A percentile compares a stretch with the other conserved stretches of the same genome.
These are phyloP conservation scores for Lactuca saligna DNA, from an alignment of 129 eudicot genomes.

Conservation along the genomic window DNA sequence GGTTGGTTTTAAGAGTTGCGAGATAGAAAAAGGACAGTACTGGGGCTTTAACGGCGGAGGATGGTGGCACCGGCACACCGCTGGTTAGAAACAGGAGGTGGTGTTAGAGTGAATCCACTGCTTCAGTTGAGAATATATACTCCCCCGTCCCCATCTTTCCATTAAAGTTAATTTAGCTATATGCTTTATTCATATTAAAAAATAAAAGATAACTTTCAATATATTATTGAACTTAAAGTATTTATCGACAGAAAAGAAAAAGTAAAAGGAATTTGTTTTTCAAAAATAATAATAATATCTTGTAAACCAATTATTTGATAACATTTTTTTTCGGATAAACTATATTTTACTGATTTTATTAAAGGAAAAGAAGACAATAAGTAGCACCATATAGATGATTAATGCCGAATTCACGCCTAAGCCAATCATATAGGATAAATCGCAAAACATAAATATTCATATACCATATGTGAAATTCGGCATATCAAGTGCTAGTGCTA, in stretches of 20 bases:
- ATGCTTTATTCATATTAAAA: not conserved
- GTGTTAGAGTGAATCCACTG: conserved; percentile 9
- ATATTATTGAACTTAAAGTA: too few species aligned
- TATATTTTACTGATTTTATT: not conserved
- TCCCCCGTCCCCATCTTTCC: conserved; percentile 15
- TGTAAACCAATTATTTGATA: not conserved
- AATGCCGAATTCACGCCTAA: too few species aligned
- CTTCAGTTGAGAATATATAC: conserved; percentile 18
- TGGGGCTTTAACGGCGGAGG: conserved; percentile 23
- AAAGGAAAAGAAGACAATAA: too few species aligned
- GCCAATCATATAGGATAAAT: too few species aligned
- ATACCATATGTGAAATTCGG: too few species aligned
- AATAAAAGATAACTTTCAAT: not conserved
- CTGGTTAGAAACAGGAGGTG: not conserved
- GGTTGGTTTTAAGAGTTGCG: conserved; percentile 13
- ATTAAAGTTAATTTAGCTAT: not conserved
- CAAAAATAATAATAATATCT: not conserved
- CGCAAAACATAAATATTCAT: too few species aligned
- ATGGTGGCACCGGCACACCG: conserved; percentile 12
- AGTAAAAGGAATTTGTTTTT: too few species aligned
- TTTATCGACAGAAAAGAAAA: not conserved
- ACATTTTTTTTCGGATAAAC: too few species aligned
- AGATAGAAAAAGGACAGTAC: conserved; percentile 3
- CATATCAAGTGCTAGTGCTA: too few species aligned
- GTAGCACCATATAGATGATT: too few species aligned